Evolutionary conservation across 2,329 filamentous ascomycete species (phyloP).

Genomic region (Aciculosporium take): DNA sequence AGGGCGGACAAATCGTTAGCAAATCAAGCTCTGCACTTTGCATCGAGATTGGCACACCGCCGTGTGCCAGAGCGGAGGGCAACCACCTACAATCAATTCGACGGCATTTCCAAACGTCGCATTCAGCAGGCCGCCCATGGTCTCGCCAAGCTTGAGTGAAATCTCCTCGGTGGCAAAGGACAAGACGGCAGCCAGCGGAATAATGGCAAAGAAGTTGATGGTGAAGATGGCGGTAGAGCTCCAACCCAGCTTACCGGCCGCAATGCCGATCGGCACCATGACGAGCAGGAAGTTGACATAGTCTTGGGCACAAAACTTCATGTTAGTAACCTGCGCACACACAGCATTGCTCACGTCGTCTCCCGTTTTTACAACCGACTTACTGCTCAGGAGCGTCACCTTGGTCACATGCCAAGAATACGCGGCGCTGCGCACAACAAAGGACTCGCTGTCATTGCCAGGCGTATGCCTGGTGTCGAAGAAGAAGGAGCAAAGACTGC

Average conservation of each 20-base stretch:
- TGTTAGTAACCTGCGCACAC: background rate
- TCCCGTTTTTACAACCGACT: slow-evolving; percentile 17
- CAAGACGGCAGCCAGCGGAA: slow-evolving; percentile 58
- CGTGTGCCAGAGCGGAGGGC: too few species aligned
- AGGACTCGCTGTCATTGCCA: slow-evolving; percentile 34
- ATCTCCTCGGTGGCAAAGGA: slow-evolving; percentile 71
- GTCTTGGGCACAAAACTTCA: slow-evolving; percentile 20
- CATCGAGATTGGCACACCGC: too few species aligned
- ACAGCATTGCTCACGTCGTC: background rate
- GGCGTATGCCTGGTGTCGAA: slow-evolving; percentile 36
- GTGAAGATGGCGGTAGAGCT: slow-evolving; percentile 54
- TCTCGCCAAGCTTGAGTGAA: slow-evolving; percentile 56
- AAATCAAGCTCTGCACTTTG: too few species aligned
- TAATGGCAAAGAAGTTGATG: slow-evolving; percentile 70
- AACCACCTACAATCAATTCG: slow-evolving; percentile 51
- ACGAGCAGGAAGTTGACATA: slow-evolving; percentile 58
- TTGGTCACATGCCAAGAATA: slow-evolving; percentile 42
- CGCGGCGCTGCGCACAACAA: slow-evolving; percentile 30
- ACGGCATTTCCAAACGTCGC: slow-evolving; percentile 71
- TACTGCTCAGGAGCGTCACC: slow-evolving; percentile 45
- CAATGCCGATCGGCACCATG: slow-evolving; percentile 59
- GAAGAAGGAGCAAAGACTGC: slow-evolving; percentile 26
- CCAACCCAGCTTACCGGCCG: slow-evolving; percentile 49
- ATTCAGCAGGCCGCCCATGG: slow-evolving; percentile 59
- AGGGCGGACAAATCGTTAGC: slow-evolving; percentile 5